phyloP scores from a whole-genome alignment of 805 yeast species.

The Diddensiella santjacobensis region DNA sequence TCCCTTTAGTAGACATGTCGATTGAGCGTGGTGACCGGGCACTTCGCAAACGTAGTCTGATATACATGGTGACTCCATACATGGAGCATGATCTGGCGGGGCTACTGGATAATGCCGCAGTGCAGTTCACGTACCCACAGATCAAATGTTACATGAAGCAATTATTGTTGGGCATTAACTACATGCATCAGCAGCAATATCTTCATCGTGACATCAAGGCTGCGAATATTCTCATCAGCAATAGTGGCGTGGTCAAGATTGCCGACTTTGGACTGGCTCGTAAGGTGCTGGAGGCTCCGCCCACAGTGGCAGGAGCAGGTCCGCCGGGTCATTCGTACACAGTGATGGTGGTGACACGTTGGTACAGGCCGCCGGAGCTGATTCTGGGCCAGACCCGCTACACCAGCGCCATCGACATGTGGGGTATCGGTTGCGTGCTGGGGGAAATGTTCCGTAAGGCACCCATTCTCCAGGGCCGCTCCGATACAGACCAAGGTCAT shows the following conservation, averaged over 20 bases:
- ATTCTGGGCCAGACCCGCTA: slow-evolving; percentile 79
- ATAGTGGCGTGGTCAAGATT: slow-evolving; percentile 71
- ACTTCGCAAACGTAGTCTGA: slow-evolving; percentile 35
- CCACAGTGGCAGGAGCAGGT: slow-evolving; percentile 47
- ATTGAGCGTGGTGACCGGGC: slow-evolving; percentile 42
- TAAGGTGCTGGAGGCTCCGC: slow-evolving; percentile 57
- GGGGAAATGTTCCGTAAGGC: slow-evolving; percentile 80
- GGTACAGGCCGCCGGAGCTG: slow-evolving; percentile 97
- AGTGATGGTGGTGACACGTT: slow-evolving; percentile 84
- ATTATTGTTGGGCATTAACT: slow-evolving; percentile 73
- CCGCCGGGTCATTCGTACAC: slow-evolving; percentile 42
- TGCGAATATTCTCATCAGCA: slow-evolving; percentile 84
- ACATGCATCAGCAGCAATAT: slow-evolving; percentile 59
- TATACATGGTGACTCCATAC: slow-evolving; percentile 88
- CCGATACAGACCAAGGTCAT: slow-evolving; percentile 86
- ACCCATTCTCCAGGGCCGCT: slow-evolving; percentile 81
- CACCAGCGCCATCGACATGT: slow-evolving; percentile 92
- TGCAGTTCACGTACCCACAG: slow-evolving; percentile 57
- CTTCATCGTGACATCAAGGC: slow-evolving; percentile 93
- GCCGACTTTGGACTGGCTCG: slow-evolving; percentile 97
- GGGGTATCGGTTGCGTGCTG: slow-evolving; percentile 97
- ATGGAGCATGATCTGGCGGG: slow-evolving; percentile 93
- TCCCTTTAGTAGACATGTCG: slow-evolving; percentile 77
- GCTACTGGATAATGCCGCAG: slow-evolving; percentile 68
- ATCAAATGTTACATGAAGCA: slow-evolving; percentile 82